A percentile compares a stretch with the other conserved stretches of the same genome.
Evolutionary conservation across 768 basidiomycete genomes (phyloP).

Genomic region (Tylopilus rubrobrunneus): DNA sequence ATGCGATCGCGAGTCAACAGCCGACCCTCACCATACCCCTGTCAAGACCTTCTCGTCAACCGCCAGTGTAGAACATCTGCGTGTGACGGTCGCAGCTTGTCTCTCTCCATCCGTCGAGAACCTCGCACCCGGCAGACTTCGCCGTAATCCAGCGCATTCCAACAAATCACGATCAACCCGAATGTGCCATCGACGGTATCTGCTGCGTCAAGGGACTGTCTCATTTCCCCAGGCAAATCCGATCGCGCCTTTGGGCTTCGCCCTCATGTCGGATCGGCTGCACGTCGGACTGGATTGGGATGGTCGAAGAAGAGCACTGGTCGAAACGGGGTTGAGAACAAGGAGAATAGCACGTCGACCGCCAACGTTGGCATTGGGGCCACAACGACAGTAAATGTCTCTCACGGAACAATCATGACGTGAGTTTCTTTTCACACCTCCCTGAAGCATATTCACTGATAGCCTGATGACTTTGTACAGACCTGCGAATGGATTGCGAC

Average conservation of each 20-base stretch:
- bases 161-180: constrained; percentile 40
- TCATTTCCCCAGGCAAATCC: constrained; percentile 27
- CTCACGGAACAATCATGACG: constrained; percentile 47
- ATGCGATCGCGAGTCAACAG: constrained; percentile 66
- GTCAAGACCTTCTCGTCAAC: constrained; percentile 41
- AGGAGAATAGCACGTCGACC: constrained; percentile 42
- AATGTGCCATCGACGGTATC: constrained; percentile 33
- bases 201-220: constrained; percentile 34
- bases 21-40: constrained; percentile 69
- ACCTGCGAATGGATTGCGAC: constrained; percentile 38
- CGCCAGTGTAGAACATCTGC: constrained; percentile 35
- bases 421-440: constrained; percentile 33
- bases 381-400: constrained; percentile 15
- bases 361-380: constrained; percentile 4
- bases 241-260: constrained; percentile 32
- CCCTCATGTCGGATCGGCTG: constrained; percentile 51
- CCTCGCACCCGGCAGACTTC: constrained; percentile 8
- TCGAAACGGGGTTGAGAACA: constrained; percentile 49
- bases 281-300: constrained; percentile 55
- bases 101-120: constrained; percentile 21
- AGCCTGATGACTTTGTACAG: constrained; percentile 20
- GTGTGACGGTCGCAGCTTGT: constrained; percentile 18
- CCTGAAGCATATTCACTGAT: not conserved
- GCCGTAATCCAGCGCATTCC: constrained; percentile 35
- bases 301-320: constrained; percentile 61